Evolutionary conservation across 2,329 filamentous ascomycete genomes (phyloP).

Genomic region (Aspergillus sp.): DNA sequence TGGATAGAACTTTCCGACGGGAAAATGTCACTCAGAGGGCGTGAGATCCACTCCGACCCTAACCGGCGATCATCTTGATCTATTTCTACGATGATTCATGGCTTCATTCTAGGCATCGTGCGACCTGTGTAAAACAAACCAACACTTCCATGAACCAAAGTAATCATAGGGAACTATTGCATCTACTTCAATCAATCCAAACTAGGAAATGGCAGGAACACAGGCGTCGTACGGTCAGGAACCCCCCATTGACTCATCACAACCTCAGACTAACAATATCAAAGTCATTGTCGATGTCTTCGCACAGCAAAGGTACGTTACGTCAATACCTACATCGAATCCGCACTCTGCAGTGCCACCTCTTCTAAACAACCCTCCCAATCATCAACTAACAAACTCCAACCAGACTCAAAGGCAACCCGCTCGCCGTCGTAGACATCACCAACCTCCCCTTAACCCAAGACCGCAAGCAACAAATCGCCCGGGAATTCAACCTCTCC

Average conservation of each 20-base stretch:
- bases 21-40: not conserved
- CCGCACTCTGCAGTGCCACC: no score
- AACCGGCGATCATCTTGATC: not conserved
- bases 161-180: not conserved
- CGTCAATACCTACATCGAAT: no score
- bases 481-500: conserved; percentile 63
- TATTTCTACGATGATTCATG: not conserved
- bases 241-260: not conserved
- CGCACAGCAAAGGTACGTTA: not conserved
- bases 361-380: no score
- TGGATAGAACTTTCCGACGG: not conserved
- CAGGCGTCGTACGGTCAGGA: not conserved
- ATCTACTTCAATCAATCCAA: not conserved
- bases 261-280: not conserved
- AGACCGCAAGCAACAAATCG: conserved; percentile 57
- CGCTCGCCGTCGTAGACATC: conserved; percentile 2
- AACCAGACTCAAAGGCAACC: conserved; percentile 6
- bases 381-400: not conserved
- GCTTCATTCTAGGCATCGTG: not conserved
- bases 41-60: not conserved
- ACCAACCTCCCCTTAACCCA: conserved; percentile 42
- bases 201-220: not conserved
- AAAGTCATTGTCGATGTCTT: not conserved
- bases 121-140: not conserved
- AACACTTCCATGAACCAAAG: no score